Conservation (phyloP, 495 filamentous ascomycete species). For the Penicillium cosmopolitanum region DNA sequence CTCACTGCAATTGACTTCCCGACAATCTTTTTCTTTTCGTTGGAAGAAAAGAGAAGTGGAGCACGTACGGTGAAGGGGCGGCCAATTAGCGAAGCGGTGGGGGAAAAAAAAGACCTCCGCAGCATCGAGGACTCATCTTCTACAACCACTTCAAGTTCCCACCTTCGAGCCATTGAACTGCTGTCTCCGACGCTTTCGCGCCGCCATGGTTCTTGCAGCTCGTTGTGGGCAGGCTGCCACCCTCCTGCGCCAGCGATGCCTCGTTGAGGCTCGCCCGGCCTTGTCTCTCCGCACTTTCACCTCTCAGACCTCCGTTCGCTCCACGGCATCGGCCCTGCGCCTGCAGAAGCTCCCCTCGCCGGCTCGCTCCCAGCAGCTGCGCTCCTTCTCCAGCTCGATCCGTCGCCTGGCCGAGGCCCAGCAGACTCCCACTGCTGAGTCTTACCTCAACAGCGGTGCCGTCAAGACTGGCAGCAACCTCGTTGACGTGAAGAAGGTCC, state of each 20-base stretch:
- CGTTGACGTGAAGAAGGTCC: slow-evolving; percentile 93
- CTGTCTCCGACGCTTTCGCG: slow-evolving; percentile 18
- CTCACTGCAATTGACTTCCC: not conserved
- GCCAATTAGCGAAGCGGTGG: slow-evolving; percentile 32
- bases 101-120: slow-evolving; percentile 36
- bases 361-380: slow-evolving; percentile 49
- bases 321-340: slow-evolving; percentile 41
- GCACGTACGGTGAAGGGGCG: slow-evolving; percentile 30
- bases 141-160: slow-evolving; percentile 14
- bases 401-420: slow-evolving; percentile 52
- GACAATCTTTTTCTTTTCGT: slow-evolving; percentile 11
- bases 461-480: slow-evolving; percentile 71
- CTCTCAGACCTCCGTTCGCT: slow-evolving; percentile 40
- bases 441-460: slow-evolving; percentile 84
- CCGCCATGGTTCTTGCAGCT: slow-evolving; percentile 56
- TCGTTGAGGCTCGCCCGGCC: slow-evolving; percentile 45
- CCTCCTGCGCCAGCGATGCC: slow-evolving; percentile 50
- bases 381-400: slow-evolving; percentile 48
- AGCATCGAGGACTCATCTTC: slow-evolving; percentile 29
- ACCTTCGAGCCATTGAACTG: slow-evolving; percentile 32
- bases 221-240: slow-evolving; percentile 53
- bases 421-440: slow-evolving; percentile 78
- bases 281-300: slow-evolving; percentile 47
- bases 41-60: slow-evolving; percentile 29
- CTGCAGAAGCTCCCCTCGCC: slow-evolving; percentile 43